Conservation (phyloP, 2,329 filamentous ascomycete species). For the Rutstroemia sp. region DNA sequence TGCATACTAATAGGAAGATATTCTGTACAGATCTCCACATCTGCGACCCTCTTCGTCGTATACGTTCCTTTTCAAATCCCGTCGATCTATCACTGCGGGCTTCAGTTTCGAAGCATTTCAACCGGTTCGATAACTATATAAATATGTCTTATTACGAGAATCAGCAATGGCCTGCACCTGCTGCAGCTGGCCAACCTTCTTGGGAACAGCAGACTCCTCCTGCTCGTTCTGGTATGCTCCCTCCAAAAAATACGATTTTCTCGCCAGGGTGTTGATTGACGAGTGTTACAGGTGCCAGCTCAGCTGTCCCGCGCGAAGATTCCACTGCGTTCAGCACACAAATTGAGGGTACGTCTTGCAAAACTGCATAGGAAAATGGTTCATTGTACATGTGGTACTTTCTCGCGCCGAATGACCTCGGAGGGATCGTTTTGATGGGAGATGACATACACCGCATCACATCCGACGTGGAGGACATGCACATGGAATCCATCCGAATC, state of each 20-base stretch:
- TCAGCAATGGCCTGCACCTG: slow-evolving; percentile 50
- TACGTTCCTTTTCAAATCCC: slow-evolving; percentile 27
- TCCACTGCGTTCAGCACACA: slow-evolving; percentile 74
- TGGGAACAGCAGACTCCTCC: slow-evolving; percentile 70
- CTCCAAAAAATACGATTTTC: neutral
- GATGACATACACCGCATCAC: neutral
- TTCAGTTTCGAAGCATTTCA: slow-evolving; percentile 27
- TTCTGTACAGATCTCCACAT: slow-evolving; percentile 8
- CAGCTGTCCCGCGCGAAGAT: slow-evolving; percentile 67
- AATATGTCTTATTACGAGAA: slow-evolving; percentile 66
- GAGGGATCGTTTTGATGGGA: neutral
- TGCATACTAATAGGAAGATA: slow-evolving; percentile 1
- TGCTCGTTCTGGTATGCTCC: slow-evolving; percentile 58
- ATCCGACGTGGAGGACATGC: neutral
- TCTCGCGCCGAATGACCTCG: neutral
- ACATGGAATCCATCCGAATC: neutral
- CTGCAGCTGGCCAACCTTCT: slow-evolving; percentile 48
- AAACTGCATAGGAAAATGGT: slow-evolving; percentile 2
- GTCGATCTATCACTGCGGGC: slow-evolving; percentile 26
- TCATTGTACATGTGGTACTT: neutral
- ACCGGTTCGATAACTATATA: slow-evolving; percentile 14
- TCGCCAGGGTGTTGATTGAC: slow-evolving; percentile 20
- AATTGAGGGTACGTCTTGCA: slow-evolving; percentile 70
- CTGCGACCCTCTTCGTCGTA: slow-evolving; percentile 23
- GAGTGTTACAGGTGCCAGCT: slow-evolving; percentile 57